phyloP scores from a whole-genome alignment of 1,284 basidiomycete genomes.

The Caloboletus inedulis region DNA sequence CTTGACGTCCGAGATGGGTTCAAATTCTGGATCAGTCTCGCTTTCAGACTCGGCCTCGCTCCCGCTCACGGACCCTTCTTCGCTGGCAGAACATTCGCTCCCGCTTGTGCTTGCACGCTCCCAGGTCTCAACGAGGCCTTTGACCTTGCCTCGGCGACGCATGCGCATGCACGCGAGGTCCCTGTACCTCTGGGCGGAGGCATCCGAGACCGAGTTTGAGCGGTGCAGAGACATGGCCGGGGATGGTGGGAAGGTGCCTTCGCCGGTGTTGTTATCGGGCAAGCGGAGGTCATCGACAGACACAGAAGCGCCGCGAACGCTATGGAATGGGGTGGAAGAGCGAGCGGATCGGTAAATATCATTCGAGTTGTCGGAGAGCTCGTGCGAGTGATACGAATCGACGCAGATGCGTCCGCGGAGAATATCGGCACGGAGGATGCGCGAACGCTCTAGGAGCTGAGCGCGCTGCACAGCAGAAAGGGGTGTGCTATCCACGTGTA shows the following conservation, averaged over 20 bases:
- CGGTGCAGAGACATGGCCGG: slow-evolving; percentile 21
- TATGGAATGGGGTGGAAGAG: slow-evolving; percentile 11
- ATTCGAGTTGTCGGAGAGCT: slow-evolving; percentile 16
- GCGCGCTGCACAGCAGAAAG: slow-evolving; percentile 23
- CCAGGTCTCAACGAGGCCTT: slow-evolving; percentile 33
- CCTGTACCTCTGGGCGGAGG: slow-evolving; percentile 28
- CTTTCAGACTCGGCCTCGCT: slow-evolving; percentile 27
- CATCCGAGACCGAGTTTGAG: slow-evolving; percentile 28
- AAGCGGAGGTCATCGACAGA: slow-evolving; percentile 29
- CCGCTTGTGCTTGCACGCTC: slow-evolving; percentile 20
- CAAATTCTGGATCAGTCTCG: slow-evolving; percentile 10
- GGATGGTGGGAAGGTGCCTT: slow-evolving; percentile 11
- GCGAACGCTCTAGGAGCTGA: slow-evolving; percentile 24
- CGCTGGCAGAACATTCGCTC: slow-evolving; percentile 24
- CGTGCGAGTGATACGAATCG: slow-evolving; percentile 20
- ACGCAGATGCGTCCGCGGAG: slow-evolving; percentile 26
- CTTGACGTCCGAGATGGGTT: not conserved
- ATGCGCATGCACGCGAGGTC: slow-evolving; percentile 31
- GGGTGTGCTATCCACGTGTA: slow-evolving; percentile 16
- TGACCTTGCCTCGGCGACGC: slow-evolving; percentile 32
- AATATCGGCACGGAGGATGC: slow-evolving; percentile 26
- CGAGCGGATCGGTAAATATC: slow-evolving; percentile 1
- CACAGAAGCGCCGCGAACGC: slow-evolving; percentile 13
- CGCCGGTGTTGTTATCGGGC: not conserved
- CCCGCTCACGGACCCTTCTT: slow-evolving; percentile 16